Evolutionary conservation across 2,329 filamentous ascomycete species (phyloP), one percentile per base, ranked within the genome.

Genomic region (Aureobasidium sp.): DNA sequence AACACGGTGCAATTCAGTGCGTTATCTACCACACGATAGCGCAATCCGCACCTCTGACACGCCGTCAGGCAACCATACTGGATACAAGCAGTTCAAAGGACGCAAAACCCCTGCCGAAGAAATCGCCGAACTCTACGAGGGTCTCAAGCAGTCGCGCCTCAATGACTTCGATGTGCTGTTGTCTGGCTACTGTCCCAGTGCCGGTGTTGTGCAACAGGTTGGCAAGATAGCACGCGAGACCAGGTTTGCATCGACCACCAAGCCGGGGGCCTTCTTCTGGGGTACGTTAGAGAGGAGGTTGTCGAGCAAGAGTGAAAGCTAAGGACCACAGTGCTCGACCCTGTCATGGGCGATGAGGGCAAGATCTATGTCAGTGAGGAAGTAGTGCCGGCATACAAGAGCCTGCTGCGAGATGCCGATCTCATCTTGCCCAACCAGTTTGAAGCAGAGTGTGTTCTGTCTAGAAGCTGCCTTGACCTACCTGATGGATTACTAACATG

Each of bases 1-100:
- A 97, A 99, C 74, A 99, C 94, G 0, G 94, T 99, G 7, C 89
- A 99, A 70, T 99, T 97, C 79, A 97, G 93, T 96, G 79, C 75
- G 87, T 77, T 39, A 9, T 5, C 20, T 22, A 31, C 22, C 41
- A 59, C 34, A n/a, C 42, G 29, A 37, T 6, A 29, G n/a, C n/a
- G 20, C 11, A 37, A 4, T 20, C 17, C 22, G 9, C 45, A 27
- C n/a, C 4, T 34, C 47, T 61, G 41, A 57, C 48, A 14, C 29
- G n/a, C 14, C 3, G 20, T 9, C 68, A 70, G 92, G 91, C 75
- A 99, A 99, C 71, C 94, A 99, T 74, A 93, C 92, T 1, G 94
- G 90, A 47, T 99, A 99, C 76, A 82, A 84, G 63, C 91, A 94
- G 76, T 88, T 91, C 78, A 93, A 88, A 69, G 94, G 94, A 64